phyloP scores from a whole-genome alignment of 108 stramenopile genomes.

The Pinguiococcus pyrenoidosus region DNA sequence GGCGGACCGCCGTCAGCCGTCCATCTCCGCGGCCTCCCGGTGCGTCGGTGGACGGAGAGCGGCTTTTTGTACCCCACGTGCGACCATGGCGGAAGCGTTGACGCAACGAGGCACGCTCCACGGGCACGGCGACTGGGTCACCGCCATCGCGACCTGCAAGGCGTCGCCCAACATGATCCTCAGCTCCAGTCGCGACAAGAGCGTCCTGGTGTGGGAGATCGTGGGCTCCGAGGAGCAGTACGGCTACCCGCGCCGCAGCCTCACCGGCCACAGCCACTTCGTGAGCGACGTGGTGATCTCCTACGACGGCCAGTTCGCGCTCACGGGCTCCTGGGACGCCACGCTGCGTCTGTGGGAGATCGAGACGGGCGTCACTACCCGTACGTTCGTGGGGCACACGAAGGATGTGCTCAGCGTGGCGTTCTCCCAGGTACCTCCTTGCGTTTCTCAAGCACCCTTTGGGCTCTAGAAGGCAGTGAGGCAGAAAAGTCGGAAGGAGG shows the following conservation, averaged over 20 bases:
- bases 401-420: conserved; percentile 98
- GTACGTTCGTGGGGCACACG: conserved; percentile 94
- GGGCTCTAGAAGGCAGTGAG: no score
- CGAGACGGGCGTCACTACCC: conserved; percentile 83
- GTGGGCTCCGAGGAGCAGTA: conserved; percentile 60
- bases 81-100: conserved; percentile 82
- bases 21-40: no score
- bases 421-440: no score
- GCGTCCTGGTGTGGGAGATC: conserved; percentile 86
- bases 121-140: conserved; percentile 96
- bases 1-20: no score
- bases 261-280: conserved; percentile 97
- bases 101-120: conserved; percentile 72
- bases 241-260: conserved; percentile 86
- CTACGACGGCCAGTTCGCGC: conserved; percentile 87
- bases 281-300: conserved; percentile 93
- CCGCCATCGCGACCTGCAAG: conserved; percentile 91
- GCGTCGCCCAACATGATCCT: conserved; percentile 93
- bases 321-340: conserved; percentile 93
- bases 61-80: no score
- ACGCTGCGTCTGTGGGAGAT: conserved; percentile 98
- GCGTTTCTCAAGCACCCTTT: no score
- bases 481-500: no score
- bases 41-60: no score
- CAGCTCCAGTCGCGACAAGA: conserved; percentile 92